Base-by-base conservation (phyloP, 495 filamentous ascomycete species). In the Friedmanniomyces endolithicus region DNA sequence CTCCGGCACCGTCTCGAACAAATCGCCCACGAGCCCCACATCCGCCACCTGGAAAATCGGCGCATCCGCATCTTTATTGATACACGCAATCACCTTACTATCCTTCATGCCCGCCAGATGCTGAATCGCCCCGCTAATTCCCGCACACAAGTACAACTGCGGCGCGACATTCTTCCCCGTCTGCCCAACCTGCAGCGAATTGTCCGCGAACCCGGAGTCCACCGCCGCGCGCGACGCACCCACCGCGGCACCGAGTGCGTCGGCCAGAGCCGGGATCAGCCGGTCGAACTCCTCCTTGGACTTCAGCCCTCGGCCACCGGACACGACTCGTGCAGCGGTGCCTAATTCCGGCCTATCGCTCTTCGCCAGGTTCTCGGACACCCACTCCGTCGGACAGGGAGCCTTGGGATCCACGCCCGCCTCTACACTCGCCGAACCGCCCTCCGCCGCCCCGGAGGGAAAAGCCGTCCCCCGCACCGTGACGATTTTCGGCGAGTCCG, bases 21-120 rank as follows among this genome's bases (percentile, higher is more conserved):
- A 71, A 74, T 98, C 92, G 54, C 90, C 92, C 1, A 96, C 88
- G 35, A 97, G 73, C 11, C 92, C 92, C 45, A 96, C 88, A 68
- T 98, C 92, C 22, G 92, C 94, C 58, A 98, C 79, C 71, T 98
- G 94, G 77, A 98, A 97, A 58, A 98, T 98, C 1, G 92, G 92
- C 50, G 90, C 92, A 71, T 98, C 92, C 1, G 80, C 74, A 64
- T 97, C 92, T 76, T 98, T 98, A 76, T 98, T 97, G 67, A 98
- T 97, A 27, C 87, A 87, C 35, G 89, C 94, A 76, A 98, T 98
- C 57, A 98, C 94, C 76, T 98, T 98, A 75, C 87, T 94, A 68
- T 98, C 92, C 79, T 98, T 98, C 92, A 98, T 98, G 66, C 92
- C 92, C 40, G 94, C 94, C 71, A 98, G 73, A 78, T 98, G 92